Conservation (phyloP, 2,329 filamentous ascomycete genomes). For the Diplocarpon mali region DNA sequence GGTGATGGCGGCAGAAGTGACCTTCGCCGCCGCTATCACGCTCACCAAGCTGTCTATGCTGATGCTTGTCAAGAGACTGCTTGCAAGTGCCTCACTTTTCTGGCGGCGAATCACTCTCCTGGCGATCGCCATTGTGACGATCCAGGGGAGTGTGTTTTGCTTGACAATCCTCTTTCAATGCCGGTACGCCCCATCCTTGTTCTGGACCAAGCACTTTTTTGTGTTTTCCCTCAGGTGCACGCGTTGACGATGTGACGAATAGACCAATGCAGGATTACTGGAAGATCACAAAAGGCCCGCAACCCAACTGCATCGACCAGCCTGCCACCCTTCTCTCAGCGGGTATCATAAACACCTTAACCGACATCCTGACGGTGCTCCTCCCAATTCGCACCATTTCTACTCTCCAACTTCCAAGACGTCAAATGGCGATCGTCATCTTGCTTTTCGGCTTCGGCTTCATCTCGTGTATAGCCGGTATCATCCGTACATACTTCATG, state of each 20-base stretch:
- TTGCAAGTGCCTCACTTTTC: constrained; percentile 14
- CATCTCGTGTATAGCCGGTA: constrained; percentile 33
- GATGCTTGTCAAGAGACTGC: constrained; percentile 23
- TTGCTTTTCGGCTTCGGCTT: constrained; percentile 40
- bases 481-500: constrained; percentile 30
- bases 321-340: constrained; percentile 40
- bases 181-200: constrained; percentile 10
- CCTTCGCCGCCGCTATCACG: constrained; percentile 28
- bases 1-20: constrained; percentile 30
- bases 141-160: constrained; percentile 19
- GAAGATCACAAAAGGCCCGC: constrained; percentile 26
- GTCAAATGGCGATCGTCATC: constrained; percentile 36
- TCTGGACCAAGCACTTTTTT: too few relatives aligned
- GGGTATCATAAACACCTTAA: constrained; percentile 48
- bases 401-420: constrained; percentile 34
- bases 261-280: constrained; percentile 31
- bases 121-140: constrained; percentile 14
- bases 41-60: constrained; percentile 31
- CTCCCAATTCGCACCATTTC: constrained; percentile 39
- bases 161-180: constrained; percentile 21
- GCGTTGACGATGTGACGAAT: neutral
- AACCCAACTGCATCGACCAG: constrained; percentile 36
- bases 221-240: neutral
- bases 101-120: constrained; percentile 18
- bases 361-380: constrained; percentile 44